phyloP scores from a whole-genome alignment of 2,329 filamentous ascomycete genomes.

The Cordyceps tenuipes region DNA sequence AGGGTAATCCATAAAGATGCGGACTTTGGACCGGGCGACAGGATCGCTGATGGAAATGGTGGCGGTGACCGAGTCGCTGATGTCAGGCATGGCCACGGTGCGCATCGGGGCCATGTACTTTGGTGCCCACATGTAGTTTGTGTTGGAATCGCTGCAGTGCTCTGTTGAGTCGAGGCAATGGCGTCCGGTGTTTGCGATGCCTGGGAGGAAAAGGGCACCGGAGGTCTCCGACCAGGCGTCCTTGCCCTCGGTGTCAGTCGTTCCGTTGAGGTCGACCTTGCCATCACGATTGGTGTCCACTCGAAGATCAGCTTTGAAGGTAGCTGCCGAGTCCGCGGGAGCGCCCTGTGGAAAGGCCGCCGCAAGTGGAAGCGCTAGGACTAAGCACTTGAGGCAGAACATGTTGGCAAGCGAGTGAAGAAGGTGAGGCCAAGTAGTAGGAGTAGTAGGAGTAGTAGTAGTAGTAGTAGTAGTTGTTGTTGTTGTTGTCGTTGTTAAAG shows the following conservation, averaged over 20 bases:
- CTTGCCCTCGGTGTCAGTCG: neutral
- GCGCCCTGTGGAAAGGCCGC: neutral
- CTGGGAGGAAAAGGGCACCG: neutral
- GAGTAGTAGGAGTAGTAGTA: too few relatives aligned
- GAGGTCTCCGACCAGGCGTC: neutral
- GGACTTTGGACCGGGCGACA: neutral
- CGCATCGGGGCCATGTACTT: neutral
- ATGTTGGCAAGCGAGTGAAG: neutral
- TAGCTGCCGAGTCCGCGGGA: neutral
- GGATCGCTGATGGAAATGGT: neutral
- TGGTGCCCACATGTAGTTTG: neutral
- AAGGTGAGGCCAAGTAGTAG: neutral
- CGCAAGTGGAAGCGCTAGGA: neutral
- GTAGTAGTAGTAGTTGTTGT: too few relatives aligned
- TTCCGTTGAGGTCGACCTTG: neutral
- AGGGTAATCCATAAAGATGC: neutral
- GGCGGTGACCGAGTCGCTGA: neutral
- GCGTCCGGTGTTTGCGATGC: neutral
- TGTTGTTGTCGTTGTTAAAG: neutral
- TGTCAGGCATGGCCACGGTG: neutral
- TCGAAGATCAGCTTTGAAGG: neutral
- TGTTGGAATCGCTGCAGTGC: neutral
- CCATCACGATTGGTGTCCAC: neutral
- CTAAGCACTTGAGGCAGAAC: neutral
- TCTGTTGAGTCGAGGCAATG: neutral